Conservation (phyloP, 2,329 filamentous ascomycete species). For the Colletotrichum chrysophilum region DNA sequence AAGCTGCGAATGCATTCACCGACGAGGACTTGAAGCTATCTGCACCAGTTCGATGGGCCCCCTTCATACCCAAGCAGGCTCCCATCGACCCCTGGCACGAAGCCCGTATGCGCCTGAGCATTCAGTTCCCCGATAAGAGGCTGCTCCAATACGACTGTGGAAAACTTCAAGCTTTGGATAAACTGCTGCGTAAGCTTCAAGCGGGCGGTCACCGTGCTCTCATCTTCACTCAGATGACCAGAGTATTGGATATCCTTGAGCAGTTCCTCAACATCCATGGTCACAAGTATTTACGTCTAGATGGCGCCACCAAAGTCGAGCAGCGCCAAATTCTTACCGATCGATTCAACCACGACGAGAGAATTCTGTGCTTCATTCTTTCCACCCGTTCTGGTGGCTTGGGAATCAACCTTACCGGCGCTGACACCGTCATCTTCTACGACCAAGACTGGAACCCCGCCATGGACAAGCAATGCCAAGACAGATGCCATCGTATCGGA, state of each 20-base stretch:
- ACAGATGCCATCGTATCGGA: slow-evolving; percentile 94
- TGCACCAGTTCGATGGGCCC: slow-evolving; percentile 58
- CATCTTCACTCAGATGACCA: slow-evolving; percentile 99
- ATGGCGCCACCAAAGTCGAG: slow-evolving; percentile 96
- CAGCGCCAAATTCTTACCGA: slow-evolving; percentile 95
- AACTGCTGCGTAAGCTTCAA: slow-evolving; percentile 84
- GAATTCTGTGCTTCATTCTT: slow-evolving; percentile 93
- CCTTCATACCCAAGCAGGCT: slow-evolving; percentile 60
- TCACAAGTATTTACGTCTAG: slow-evolving; percentile 93
- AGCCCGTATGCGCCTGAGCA: slow-evolving; percentile 87
- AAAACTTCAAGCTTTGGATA: slow-evolving; percentile 90
- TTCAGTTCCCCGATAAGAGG: slow-evolving; percentile 95
- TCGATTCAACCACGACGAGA: slow-evolving; percentile 92
- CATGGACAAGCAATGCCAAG: slow-evolving; percentile 99
- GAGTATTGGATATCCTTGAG: slow-evolving; percentile 95
- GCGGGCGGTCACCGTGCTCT: slow-evolving; percentile 89
- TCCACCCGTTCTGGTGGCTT: slow-evolving; percentile 93
- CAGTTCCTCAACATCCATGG: slow-evolving; percentile 98
- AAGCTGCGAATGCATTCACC: slow-evolving; percentile 61
- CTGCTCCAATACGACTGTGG: slow-evolving; percentile 98
- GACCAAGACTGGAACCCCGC: slow-evolving; percentile 99
- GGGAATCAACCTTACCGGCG: slow-evolving; percentile 95
- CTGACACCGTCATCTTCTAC: slow-evolving; percentile 98
- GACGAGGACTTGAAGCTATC: slow-evolving; percentile 63
- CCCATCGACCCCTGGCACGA: slow-evolving; percentile 88